Evolutionary conservation across 495 filamentous ascomycete genomes (phyloP), one percentile per base, ranked within the genome.

Genomic region (Penicillium ucsense): DNA sequence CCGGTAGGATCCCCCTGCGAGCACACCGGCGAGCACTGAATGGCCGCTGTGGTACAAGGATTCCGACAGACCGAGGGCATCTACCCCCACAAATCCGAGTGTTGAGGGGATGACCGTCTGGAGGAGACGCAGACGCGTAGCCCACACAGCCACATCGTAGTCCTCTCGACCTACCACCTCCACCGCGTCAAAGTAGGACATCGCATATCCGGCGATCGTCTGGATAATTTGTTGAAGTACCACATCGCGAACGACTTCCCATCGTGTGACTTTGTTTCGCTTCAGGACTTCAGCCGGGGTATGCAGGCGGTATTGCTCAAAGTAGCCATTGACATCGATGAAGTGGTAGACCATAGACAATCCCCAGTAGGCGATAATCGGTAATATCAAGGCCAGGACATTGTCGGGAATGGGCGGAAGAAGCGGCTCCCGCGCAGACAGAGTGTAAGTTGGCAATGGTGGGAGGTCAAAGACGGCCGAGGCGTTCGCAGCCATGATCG

Each of bases 221-320:
- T 95, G 90, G 31, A 95, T 81, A n/a, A 88, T 56, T 54, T 97
- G 91, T 62, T 97, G 88, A 32, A 95, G 56, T 35, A 95, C 66
- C 51, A 95, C 89, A 74, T 94, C 88, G 56, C 84, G 82, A 20
- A 88, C 77, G 3, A 94, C 88, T 52, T 95, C 83, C 65, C 74
- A 84, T 44, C 86, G 77, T 44, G 83, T 78, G 40, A 88, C 91
- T 54, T 85, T 88, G 66, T 97, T 97, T 48, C 91, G 76, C 64
- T 87, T 85, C 11, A 82, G 61, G 45, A 95, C 77, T 58, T 95
- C 91, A 43, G 85, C 88, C 30, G 91, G 89, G 0, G 91, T 95
- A 73, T 95, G 91, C 38, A 96, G 71, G 43, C 91, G 83, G 68
- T 95, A 94, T 53, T 89, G 77, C 32, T 87, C 79, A 60, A 92